Percentiles rank a stretch among this genome's conserved stretches.
Evolutionary conservation across 2,329 filamentous ascomycete genomes (phyloP).

Genomic region (Pseudogymnoascus sp.): DNA sequence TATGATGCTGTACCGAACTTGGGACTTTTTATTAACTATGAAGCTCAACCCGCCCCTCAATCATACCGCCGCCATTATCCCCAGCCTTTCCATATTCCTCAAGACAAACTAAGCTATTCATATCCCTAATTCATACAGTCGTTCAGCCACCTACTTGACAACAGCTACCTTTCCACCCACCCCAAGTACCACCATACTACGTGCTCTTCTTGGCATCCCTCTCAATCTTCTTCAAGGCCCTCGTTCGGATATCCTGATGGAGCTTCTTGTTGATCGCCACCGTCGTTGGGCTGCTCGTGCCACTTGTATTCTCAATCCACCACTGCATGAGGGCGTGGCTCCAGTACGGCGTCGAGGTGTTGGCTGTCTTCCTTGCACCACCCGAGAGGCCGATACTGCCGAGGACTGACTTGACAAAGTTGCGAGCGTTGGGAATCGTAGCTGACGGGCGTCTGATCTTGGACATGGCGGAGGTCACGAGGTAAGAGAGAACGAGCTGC

Average conservation of each 20-base stretch:
- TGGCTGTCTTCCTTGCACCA: constrained; percentile 67
- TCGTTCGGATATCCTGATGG: constrained; percentile 59
- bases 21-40: not conserved
- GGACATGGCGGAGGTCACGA: constrained; percentile 94
- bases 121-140: not conserved
- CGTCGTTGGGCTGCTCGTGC: constrained; percentile 48
- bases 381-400: constrained; percentile 72
- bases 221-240: constrained; percentile 63
- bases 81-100: not conserved
- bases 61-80: not conserved
- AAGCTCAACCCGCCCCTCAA: not conserved
- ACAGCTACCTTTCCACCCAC: not conserved
- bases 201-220: constrained; percentile 50
- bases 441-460: constrained; percentile 77
- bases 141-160: not conserved
- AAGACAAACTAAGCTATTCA: not conserved
- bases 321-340: constrained; percentile 83
- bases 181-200: not conserved
- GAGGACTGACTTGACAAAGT: constrained; percentile 72
- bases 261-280: constrained; percentile 54
- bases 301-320: constrained; percentile 56
- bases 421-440: constrained; percentile 71
- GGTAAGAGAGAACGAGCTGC: constrained; percentile 84
- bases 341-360: constrained; percentile 90
- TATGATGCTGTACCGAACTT: not conserved